Evolutionary conservation across 2,329 filamentous ascomycete species (phyloP), one percentile per base, ranked within the genome.

Genomic region (Colletotrichum sp.): DNA sequence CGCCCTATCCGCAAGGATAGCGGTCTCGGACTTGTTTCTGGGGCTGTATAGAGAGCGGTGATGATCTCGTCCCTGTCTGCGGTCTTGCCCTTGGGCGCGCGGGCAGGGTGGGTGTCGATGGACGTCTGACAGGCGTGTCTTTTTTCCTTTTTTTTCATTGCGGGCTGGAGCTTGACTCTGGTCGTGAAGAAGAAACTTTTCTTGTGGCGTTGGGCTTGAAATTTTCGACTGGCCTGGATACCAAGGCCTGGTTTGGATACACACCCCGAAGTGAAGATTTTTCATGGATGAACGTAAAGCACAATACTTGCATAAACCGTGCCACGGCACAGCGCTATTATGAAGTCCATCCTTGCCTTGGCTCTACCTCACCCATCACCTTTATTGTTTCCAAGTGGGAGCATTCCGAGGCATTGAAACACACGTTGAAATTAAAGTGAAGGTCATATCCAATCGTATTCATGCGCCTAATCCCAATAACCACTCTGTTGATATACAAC

Each of bases 61-160:
- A 97, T 97, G 95, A 98, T 97, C 95, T 97, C 94, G 90, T 93
- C 94, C 94, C 93, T 87, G 89, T 85, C 89, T 84, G 88, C 85
- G 87, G 90, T 93, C 90, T 91, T 91, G 93, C 92, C 92, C 93
- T 96, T 88, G 94, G 94, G 93, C 94, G 91, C 91, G 88, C 87
- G 89, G 87, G 87, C 89, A 88, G 94, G 94, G 94, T 94, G 95
- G 94, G 94, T 92, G 90, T 91, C 89, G 94, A 94, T 90, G 94
- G 93, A 95, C 91, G 94, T 96, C 95, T 97, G 95, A 96, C 95
- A 95, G 95, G 90, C 85, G 80, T 84, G 80, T 83, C 90, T 89
- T 85, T 22, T 27, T 30, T 16, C 16, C 13, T 2, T 7, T 87
- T 87, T 91, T 92, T 92, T 91, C 88, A 86, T 90, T 91, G 82